phyloP scores from a whole-genome alignment of 2,329 filamentous ascomycete species.

The Lasiodiplodia theobromae region DNA sequence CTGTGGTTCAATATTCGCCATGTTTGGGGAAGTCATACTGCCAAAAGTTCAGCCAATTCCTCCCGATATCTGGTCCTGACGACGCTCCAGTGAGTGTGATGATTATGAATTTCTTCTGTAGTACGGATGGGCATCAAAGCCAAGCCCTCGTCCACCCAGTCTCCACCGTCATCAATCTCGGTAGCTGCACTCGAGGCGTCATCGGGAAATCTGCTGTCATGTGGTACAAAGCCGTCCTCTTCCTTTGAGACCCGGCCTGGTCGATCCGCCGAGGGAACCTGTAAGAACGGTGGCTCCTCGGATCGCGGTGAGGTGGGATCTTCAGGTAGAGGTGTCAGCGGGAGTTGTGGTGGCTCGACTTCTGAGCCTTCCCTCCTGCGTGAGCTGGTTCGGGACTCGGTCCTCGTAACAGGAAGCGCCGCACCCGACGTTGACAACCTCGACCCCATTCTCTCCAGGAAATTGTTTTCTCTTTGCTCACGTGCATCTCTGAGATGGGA shows the following conservation, averaged over 20 bases:
- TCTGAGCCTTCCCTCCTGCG: constrained; percentile 9
- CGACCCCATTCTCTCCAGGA: constrained; percentile 22
- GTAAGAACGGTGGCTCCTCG: not conserved
- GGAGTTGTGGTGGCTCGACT: not conserved
- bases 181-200: constrained; percentile 38
- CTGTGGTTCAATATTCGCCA: no score
- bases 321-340: constrained; percentile 10
- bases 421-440: not conserved
- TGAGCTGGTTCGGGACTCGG: constrained; percentile 1
- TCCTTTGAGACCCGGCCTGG: not conserved
- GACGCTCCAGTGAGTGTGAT: constrained; percentile 53
- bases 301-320: not conserved
- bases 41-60: constrained; percentile 61
- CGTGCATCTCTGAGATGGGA: constrained; percentile 57
- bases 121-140: constrained; percentile 52
- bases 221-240: not conserved
- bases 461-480: constrained; percentile 40
- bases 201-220: constrained; percentile 34
- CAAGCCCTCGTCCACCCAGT: constrained; percentile 53
- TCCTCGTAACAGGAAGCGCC: not conserved
- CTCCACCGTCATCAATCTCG: constrained; percentile 43
- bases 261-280: not conserved
- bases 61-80: constrained; percentile 60
- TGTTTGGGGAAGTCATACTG: constrained; percentile 40
- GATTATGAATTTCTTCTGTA: constrained; percentile 59